Conservation (phyloP, 371 early-diverging fungal genomes). For the Saksenaea vasiformis region DNA sequence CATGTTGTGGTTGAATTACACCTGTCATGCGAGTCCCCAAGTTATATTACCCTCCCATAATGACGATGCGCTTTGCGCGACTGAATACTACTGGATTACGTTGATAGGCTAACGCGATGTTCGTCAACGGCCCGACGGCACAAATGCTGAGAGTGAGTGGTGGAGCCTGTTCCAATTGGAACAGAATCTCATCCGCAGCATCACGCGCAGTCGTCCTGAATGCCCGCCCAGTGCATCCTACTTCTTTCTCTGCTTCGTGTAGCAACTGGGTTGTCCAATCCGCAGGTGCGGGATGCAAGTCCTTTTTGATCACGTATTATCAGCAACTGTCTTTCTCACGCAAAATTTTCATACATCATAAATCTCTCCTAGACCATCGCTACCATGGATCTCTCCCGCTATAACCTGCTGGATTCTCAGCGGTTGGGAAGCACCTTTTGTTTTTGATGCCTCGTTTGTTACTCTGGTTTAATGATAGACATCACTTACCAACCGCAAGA, state of each 20-base stretch:
- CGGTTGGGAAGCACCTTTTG: slow-evolving; percentile 42
- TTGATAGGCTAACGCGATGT: slow-evolving; percentile 53
- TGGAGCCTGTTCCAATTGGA: slow-evolving; percentile 41
- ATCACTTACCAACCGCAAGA: slow-evolving; percentile 46
- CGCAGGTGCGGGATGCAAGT: slow-evolving; percentile 37
- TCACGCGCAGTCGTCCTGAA: slow-evolving; percentile 36
- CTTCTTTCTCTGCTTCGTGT: slow-evolving; percentile 20
- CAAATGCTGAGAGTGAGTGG: slow-evolving; percentile 52
- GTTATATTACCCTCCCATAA: slow-evolving; percentile 52
- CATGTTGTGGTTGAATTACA: neutral
- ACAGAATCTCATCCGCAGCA: slow-evolving; percentile 51
- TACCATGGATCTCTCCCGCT: slow-evolving; percentile 54
- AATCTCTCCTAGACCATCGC: slow-evolving; percentile 52
- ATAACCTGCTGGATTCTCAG: slow-evolving; percentile 26
- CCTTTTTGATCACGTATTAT: slow-evolving; percentile 4
- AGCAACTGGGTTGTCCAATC: slow-evolving; percentile 40
- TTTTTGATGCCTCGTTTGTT: neutral
- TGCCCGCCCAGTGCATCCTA: slow-evolving; percentile 17
- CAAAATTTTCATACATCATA: slow-evolving; percentile 11
- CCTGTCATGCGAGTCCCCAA: neutral
- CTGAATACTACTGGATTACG: slow-evolving; percentile 49
- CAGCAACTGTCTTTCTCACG: neutral
- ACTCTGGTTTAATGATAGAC: neutral
- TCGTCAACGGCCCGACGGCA: slow-evolving; percentile 62
- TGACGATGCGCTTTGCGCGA: slow-evolving; percentile 49